Evolutionary conservation across 164 flowering plant species (phyloP).

Genomic region (Umbellularia californica): DNA sequence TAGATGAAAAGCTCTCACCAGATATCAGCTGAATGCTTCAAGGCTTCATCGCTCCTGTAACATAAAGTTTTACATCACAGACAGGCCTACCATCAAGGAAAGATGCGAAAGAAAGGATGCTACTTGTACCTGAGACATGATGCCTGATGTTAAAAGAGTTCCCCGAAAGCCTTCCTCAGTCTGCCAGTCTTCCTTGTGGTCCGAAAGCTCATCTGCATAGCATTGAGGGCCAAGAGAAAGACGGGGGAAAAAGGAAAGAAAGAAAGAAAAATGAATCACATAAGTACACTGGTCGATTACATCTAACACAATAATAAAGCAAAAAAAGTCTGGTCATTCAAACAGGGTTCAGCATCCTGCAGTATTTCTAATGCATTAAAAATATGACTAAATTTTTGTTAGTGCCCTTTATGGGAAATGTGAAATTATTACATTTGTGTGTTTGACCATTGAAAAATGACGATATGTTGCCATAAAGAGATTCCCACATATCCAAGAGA

Average conservation of each 20-base stretch:
- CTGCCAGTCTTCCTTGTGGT: slow-evolving; percentile 47
- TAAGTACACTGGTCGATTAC: not conserved
- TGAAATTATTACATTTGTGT: too few species aligned
- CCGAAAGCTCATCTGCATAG: slow-evolving; percentile 68
- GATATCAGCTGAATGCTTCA: too few species aligned
- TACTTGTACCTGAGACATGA: slow-evolving; percentile 42
- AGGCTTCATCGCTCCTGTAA: not conserved
- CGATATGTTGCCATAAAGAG: too few species aligned
- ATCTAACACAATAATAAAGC: too few species aligned
- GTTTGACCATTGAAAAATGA: too few species aligned
- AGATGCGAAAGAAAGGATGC: not conserved
- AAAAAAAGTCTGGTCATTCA: too few species aligned
- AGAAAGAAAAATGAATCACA: slow-evolving; percentile 1
- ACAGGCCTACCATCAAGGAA: not conserved
- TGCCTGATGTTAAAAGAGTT: slow-evolving; percentile 67
- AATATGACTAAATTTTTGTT: too few species aligned
- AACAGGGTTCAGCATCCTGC: too few species aligned
- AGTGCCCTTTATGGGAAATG: too few species aligned
- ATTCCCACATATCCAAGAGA: too few species aligned
- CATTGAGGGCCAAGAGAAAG: not conserved
- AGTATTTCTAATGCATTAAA: too few species aligned
- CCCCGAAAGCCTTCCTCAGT: slow-evolving; percentile 88
- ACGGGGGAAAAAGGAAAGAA: not conserved
- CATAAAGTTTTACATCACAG: not conserved
- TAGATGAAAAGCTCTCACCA: too few species aligned